These are phyloP conservation scores for Neofusicoccum ribis DNA, from an alignment of 2,329 filamentous ascomycete genomes.

Conservation along the genomic window DNA sequence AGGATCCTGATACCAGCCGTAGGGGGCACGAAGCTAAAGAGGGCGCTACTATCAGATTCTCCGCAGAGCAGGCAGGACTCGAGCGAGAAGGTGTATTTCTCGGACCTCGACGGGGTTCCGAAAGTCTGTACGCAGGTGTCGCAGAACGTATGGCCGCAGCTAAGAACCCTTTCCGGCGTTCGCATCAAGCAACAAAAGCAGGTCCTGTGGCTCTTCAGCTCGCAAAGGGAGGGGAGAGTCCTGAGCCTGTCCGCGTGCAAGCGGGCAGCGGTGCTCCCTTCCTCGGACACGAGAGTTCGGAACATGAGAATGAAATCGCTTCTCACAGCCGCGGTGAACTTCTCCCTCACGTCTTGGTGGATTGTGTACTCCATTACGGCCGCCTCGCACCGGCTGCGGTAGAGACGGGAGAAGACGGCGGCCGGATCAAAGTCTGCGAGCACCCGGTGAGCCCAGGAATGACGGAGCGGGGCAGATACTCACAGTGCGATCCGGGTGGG, in stretches of 20 bases:
- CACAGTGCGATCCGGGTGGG: conserved; percentile 27
- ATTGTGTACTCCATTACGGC: conserved; percentile 1
- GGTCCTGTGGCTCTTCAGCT: conserved; percentile 26
- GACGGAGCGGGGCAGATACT: neutral
- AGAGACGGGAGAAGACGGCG: conserved; percentile 1
- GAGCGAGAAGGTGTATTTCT: conserved; percentile 29
- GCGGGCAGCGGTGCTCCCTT: neutral
- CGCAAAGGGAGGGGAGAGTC: neutral
- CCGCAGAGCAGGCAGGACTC: conserved; percentile 32
- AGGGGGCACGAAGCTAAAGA: conserved; percentile 32
- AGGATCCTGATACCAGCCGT: conserved; percentile 37
- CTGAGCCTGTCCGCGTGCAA: conserved; percentile 10
- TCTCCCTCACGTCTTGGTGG: neutral
- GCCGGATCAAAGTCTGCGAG: neutral
- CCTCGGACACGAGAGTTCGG: neutral
- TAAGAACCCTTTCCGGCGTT: conserved; percentile 32
- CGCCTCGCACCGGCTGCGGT: neutral
- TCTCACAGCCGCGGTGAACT: neutral
- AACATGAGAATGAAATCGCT: neutral
- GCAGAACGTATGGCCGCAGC: conserved; percentile 38
- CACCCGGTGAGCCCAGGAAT: neutral
- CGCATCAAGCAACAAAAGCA: conserved; percentile 34
- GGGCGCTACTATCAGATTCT: conserved; percentile 14
- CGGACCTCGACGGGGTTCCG: conserved; percentile 23
- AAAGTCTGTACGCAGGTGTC: conserved; percentile 35